Percentiles rank a stretch among this genome's conserved stretches.
Conservation (phyloP, 257 asterid genomes). For the Coffea eugenioides region DNA sequence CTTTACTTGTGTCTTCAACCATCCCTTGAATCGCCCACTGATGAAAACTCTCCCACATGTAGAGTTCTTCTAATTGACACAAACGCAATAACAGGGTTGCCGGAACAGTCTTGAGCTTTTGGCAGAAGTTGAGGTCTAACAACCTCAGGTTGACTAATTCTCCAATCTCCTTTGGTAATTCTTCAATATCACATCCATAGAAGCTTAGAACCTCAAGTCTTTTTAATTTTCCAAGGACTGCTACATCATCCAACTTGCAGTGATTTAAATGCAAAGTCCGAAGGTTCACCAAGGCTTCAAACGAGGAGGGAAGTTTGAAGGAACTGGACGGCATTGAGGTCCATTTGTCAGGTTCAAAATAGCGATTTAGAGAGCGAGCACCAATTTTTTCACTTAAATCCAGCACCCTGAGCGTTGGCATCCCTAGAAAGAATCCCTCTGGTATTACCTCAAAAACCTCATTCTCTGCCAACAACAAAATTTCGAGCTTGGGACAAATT, state of each 20-base stretch:
- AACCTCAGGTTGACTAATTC: constrained; percentile 7
- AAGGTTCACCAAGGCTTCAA: constrained; percentile 9
- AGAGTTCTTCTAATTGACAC: constrained; percentile 11
- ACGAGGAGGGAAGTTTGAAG: no score
- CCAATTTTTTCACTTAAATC: constrained; percentile 22
- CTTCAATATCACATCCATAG: neutral
- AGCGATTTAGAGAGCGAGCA: no score
- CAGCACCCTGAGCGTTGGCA: constrained; percentile 5
- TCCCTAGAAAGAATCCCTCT: neutral
- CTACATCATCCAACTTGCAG: constrained; percentile 10
- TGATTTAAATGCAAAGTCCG: neutral
- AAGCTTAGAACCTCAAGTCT: constrained; percentile 15
- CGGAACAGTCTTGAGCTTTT: constrained; percentile 1
- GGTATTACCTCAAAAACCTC: constrained; percentile 16
- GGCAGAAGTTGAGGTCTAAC: constrained; percentile 18
- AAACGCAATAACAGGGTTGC: neutral
- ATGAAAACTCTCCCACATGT: constrained; percentile 10
- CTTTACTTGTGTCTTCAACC: neutral
- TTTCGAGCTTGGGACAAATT: constrained; percentile 18
- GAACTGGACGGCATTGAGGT: no score
- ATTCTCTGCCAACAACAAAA: constrained; percentile 18
- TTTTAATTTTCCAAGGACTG: constrained; percentile 6
- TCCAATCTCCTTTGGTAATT: constrained; percentile 8
- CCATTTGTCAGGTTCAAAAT: no score
- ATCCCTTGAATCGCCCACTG: neutral